phyloP scores from a whole-genome alignment of 192 early-diverging fungal species.

The Backusella psychrophila region DNA sequence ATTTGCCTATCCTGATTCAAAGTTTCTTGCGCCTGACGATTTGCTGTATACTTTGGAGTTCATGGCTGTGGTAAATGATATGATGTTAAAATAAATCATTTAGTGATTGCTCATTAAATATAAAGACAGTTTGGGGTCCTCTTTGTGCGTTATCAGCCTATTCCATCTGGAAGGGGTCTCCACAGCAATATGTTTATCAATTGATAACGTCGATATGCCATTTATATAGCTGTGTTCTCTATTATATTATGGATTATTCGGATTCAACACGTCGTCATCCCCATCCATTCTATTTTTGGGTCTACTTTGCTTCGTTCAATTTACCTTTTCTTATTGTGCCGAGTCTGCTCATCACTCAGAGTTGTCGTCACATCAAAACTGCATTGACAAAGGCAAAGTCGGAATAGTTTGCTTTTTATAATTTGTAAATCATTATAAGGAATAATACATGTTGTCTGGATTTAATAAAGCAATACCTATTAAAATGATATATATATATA shows the following conservation, averaged over 20 bases:
- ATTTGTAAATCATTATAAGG: neutral
- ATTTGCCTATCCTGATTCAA: conserved; percentile 83
- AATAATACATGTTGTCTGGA: too few species aligned
- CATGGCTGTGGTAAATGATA: conserved; percentile 74
- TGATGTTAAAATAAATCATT: conserved; percentile 24
- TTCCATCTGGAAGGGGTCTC: conserved; percentile 51
- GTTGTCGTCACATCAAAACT: neutral
- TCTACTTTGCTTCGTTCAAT: conserved; percentile 89
- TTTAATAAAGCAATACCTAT: too few species aligned
- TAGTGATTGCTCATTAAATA: conserved; percentile 20
- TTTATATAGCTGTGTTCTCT: conserved; percentile 81
- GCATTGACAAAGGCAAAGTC: neutral
- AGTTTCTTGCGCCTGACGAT: conserved; percentile 81
- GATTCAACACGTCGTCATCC: conserved; percentile 69
- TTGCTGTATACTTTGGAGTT: conserved; percentile 85
- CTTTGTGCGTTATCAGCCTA: conserved; percentile 53
- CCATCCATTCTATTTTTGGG: conserved; percentile 81
- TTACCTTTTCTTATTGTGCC: conserved; percentile 70
- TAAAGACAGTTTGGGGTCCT: conserved; percentile 54
- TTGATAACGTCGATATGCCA: conserved; percentile 65
- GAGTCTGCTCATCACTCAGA: neutral
- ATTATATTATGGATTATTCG: conserved; percentile 71
- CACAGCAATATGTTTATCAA: conserved; percentile 56
- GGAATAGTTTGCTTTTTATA: neutral
- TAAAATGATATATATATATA: too few species aligned